Evolutionary conservation across 2,329 filamentous ascomycete species (phyloP).

Genomic region (Fusarium abutilonis): DNA sequence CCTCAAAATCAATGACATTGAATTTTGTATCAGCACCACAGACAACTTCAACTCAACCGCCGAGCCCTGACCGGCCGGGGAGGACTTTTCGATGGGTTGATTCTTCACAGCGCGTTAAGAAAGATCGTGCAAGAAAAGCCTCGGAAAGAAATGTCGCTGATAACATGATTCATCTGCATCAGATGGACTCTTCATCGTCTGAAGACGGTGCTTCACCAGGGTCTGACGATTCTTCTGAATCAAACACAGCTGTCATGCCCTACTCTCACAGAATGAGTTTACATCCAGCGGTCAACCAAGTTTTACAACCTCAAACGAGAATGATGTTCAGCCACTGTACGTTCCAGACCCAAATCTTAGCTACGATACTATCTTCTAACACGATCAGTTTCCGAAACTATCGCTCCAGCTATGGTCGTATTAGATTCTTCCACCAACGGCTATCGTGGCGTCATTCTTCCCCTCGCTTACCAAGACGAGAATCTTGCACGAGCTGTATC

Average conservation of each 20-base stretch:
- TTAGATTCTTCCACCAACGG: conserved; percentile 51
- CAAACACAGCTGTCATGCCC: neutral
- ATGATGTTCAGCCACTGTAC: conserved; percentile 52
- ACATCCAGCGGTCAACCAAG: conserved; percentile 40
- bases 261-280: conserved; percentile 18
- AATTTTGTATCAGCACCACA: conserved; percentile 3
- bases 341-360: neutral
- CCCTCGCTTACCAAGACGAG: conserved; percentile 52
- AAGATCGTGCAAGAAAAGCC: conserved; percentile 4
- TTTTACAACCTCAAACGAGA: conserved; percentile 45
- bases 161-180: neutral
- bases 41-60: neutral
- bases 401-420: conserved; percentile 54
- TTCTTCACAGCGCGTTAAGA: conserved; percentile 9
- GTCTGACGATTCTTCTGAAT: conserved; percentile 5
- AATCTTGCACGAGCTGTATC: conserved; percentile 51
- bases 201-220: conserved; percentile 23
- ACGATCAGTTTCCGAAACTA: conserved; percentile 47
- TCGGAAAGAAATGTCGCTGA: neutral
- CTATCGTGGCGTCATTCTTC: conserved; percentile 52
- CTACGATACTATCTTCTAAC: neutral
- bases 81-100: conserved; percentile 36
- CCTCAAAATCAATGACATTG: conserved; percentile 1
- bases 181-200: conserved; percentile 11
- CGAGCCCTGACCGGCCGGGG: conserved; percentile 12